Base-by-base conservation (phyloP, 208 protist genomes). In the Polymyxa betae region DNA sequence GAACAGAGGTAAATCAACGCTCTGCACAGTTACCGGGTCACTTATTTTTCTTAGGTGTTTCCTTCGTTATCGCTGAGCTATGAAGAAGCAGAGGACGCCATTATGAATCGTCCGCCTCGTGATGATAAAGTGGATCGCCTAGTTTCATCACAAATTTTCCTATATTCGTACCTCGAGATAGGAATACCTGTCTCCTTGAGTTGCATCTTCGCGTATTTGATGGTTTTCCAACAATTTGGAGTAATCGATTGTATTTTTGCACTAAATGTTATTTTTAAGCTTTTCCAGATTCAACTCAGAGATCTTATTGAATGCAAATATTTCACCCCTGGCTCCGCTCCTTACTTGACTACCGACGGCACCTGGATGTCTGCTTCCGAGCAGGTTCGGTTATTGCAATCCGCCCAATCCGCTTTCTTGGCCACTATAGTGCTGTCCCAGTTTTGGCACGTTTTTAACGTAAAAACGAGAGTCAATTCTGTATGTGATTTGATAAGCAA, bases 41-140 rank as follows among this genome's bases (percentile, higher is more conserved):
- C 32, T 1, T 46, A 40, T 20, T 87, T 46, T 29, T 40, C 49
- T 16, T 41, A 89, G 40, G 87, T 89, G 5, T 89, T 40, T 89
- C 87, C 87, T 49, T 89, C 87, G 43, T 35, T 60, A 35, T 64
- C 45, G 16, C 87, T 45, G 1, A 89, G 40, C n/a, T 64, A 89
- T 20, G 46, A 45, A 35, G 38, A n/a, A 60, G 52, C 82, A 49
- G 93, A 94, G 78, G 40, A 16, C 12, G 90, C 90, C 91, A 90
- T 94, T 45, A 94, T 94, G 93, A 32, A 94, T 16, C 24, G 89
- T 60, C 91, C 88, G 40, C 93, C 93, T 44, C 64, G 93, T 46
- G 87, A 93, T 82, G n/a, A 82, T 29, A 77, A 92, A 45, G 89
- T 45, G 35, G 93, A 94, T 88, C 92, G 93, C 1, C 72, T 94